Evolutionary conservation across 139 green algal species (phyloP).

Genomic region (Closterium sp.): DNA sequence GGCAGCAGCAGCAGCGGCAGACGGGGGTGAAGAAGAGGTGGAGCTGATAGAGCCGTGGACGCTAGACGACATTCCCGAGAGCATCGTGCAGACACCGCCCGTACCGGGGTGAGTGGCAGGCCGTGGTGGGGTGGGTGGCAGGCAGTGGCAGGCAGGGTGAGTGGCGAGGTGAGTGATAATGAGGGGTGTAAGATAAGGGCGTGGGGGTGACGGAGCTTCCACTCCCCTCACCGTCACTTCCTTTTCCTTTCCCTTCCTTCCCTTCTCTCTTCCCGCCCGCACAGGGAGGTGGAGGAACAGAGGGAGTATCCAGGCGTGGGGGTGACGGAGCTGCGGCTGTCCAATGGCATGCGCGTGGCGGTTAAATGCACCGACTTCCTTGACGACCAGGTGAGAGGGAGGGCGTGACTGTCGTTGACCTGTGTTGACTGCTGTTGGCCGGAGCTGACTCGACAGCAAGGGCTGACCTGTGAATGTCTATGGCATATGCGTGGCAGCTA

Average conservation of each 20-base stretch:
- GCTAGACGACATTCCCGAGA: constrained; percentile 39
- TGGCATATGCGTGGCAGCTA: no score
- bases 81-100: constrained; percentile 25
- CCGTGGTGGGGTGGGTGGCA: not conserved
- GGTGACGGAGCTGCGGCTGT: constrained; percentile 65
- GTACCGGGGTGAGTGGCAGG: constrained; percentile 22
- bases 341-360: constrained; percentile 79
- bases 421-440: no score
- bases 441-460: no score
- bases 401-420: not conserved
- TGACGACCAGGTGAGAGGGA: constrained; percentile 69
- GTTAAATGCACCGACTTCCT: constrained; percentile 72
- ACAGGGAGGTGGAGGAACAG: constrained; percentile 18
- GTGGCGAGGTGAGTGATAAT: no score
- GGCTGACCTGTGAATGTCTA: not conserved
- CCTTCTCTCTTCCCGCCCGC: not conserved
- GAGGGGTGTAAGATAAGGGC: no score
- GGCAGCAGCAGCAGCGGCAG: not conserved
- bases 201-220: no score
- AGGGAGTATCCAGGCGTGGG: constrained; percentile 51
- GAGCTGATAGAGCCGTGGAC: constrained; percentile 23
- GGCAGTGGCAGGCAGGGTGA: no score
- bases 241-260: not conserved
- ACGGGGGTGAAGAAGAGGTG: not conserved
- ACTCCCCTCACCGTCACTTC: no score